A percentile compares a stretch with the other conserved stretches of the same genome.
phyloP scores from a whole-genome alignment of 108 stramenopile species.

The Nannochloropsis oceanica region DNA sequence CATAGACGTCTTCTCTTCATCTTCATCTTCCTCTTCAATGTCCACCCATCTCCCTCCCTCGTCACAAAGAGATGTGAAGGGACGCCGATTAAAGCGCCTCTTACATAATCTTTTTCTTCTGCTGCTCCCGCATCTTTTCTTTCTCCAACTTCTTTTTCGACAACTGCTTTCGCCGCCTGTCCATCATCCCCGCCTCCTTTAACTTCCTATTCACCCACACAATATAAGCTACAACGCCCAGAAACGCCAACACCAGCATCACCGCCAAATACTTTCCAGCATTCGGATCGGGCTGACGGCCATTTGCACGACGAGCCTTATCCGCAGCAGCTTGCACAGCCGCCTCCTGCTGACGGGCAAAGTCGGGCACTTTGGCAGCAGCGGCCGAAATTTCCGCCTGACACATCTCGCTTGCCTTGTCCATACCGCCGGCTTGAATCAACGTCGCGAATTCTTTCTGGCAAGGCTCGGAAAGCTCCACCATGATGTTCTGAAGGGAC shows the following conservation, averaged over 20 bases:
- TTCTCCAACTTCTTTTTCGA: background rate
- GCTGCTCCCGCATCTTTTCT: background rate
- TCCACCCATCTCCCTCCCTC: too few relatives aligned
- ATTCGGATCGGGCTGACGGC: background rate
- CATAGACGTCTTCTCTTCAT: too few relatives aligned
- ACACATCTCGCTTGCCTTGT: background rate
- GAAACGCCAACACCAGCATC: background rate
- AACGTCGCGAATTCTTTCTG: background rate
- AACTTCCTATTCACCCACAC: background rate
- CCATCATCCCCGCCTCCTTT: background rate
- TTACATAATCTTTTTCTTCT: background rate
- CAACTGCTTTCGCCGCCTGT: background rate
- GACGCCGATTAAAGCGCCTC: background rate
- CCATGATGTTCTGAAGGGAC: background rate
- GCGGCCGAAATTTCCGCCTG: background rate
- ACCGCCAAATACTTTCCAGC: background rate
- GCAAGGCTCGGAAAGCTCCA: background rate
- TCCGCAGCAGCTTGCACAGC: background rate
- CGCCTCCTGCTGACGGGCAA: background rate
- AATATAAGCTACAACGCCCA: background rate
- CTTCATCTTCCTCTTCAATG: too few relatives aligned
- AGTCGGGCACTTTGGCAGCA: background rate
- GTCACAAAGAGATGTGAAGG: too few relatives aligned
- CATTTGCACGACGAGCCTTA: background rate
- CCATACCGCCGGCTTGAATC: background rate